Conservation (phyloP, 768 basidiomycete genomes). For the Hygrocybe coccinea region DNA sequence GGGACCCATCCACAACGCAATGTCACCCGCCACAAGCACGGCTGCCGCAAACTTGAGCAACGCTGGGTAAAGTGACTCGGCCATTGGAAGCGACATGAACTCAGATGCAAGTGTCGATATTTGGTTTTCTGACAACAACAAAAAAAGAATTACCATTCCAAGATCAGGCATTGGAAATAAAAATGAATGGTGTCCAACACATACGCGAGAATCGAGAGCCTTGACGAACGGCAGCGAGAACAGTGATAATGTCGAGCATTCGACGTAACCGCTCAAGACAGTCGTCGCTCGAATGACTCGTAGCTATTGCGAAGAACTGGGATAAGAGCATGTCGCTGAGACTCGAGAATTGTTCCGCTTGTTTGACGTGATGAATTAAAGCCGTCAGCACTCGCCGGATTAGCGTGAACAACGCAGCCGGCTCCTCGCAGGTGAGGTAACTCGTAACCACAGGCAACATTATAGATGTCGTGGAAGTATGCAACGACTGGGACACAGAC, state of each 20-base stretch:
- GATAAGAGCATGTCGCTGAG: slow-evolving; percentile 52
- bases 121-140: slow-evolving; percentile 39
- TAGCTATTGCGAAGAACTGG: slow-evolving; percentile 28
- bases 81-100: slow-evolving; percentile 28
- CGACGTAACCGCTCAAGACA: slow-evolving; percentile 43
- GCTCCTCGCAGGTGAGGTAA: slow-evolving; percentile 41
- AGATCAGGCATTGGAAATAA: not conserved
- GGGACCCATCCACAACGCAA: slow-evolving; percentile 46
- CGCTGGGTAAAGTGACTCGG: slow-evolving; percentile 20
- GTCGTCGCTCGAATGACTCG: slow-evolving; percentile 15
- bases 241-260: slow-evolving; percentile 51
- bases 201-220: slow-evolving; percentile 64
- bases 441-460: slow-evolving; percentile 52
- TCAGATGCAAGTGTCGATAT: slow-evolving; percentile 30
- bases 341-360: slow-evolving; percentile 55
- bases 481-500: slow-evolving; percentile 81
- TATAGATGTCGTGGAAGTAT: slow-evolving; percentile 66
- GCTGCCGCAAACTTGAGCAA: slow-evolving; percentile 37
- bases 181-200: slow-evolving; percentile 18
- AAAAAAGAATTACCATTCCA: not conserved
- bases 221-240: slow-evolving; percentile 60
- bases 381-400: slow-evolving; percentile 73
- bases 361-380: slow-evolving; percentile 76
- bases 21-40: slow-evolving; percentile 40
- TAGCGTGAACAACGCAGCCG: slow-evolving; percentile 47